Evolutionary conservation across 2,329 filamentous ascomycete species (phyloP).

Genomic region (Arthrobotrys iridis): DNA sequence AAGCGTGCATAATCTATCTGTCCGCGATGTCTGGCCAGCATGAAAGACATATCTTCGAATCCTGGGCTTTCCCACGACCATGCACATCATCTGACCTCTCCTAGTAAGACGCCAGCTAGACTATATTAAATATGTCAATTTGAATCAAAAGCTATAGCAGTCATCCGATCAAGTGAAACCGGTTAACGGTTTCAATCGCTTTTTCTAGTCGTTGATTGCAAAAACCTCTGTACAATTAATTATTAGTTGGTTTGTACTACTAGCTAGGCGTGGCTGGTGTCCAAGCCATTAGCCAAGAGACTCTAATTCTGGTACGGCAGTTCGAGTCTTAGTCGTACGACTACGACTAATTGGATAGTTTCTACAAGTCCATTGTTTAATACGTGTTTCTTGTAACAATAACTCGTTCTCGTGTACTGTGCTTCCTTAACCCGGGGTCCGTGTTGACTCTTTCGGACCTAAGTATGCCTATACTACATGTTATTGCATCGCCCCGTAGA

Average conservation of each 20-base stretch:
- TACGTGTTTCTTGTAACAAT: not conserved
- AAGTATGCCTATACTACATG: not conserved
- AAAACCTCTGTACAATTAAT: too few species aligned
- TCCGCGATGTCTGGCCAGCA: not conserved
- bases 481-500: not conserved
- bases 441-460: not conserved
- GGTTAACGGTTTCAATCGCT: not conserved
- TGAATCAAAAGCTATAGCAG: not conserved
- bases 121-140: not conserved
- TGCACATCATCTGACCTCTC: constrained; percentile 6
- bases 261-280: too few species aligned
- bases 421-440: too few species aligned
- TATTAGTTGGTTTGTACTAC: not conserved
- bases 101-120: not conserved
- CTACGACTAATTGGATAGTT: too few species aligned
- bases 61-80: not conserved
- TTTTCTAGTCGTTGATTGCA: not conserved
- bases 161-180: constrained; percentile 8
- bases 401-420: not conserved
- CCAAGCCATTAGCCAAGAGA: too few species aligned
- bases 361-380: too few species aligned
- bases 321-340: too few species aligned
- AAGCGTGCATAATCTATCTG: not conserved
- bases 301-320: too few species aligned
- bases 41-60: not conserved